These are phyloP conservation scores for Endotrypanum monterogeii DNA, from an alignment of 208 protist genomes.

Conservation along the genomic window DNA sequence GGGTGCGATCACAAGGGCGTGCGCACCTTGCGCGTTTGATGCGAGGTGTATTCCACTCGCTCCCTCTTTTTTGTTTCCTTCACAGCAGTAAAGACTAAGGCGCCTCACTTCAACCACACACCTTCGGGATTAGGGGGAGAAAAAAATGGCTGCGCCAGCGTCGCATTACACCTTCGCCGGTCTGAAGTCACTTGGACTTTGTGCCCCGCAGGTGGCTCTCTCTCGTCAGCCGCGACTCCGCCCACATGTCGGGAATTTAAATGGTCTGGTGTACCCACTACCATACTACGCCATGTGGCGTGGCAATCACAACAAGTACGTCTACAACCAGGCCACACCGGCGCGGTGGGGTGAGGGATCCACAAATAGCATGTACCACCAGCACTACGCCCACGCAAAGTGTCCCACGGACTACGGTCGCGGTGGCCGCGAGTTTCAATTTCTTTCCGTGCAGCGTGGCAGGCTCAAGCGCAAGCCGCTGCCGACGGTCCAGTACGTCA, in stretches of 20 bases:
- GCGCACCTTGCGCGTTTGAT: background rate
- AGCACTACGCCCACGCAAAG: constrained; percentile 91
- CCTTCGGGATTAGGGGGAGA: no score
- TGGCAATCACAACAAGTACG: constrained; percentile 89
- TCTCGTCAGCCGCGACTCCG: constrained; percentile 83
- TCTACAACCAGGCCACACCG: constrained; percentile 79
- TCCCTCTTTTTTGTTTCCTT: background rate
- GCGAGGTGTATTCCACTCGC: background rate
- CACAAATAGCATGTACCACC: constrained; percentile 81
- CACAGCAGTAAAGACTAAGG: no score
- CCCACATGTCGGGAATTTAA: constrained; percentile 62
- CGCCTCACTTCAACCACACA: no score
- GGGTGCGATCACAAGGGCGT: background rate
- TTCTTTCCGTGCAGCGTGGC: constrained; percentile 67
- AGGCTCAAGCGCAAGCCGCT: constrained; percentile 83
- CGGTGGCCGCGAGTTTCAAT: constrained; percentile 84
- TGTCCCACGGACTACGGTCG: constrained; percentile 90
- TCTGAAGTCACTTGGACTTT: constrained; percentile 63
- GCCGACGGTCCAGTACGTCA: constrained; percentile 85
- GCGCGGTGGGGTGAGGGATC: constrained; percentile 83
- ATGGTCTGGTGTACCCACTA: constrained; percentile 82
- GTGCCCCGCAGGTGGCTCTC: constrained; percentile 68
- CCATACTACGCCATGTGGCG: constrained; percentile 92
- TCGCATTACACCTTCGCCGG: constrained; percentile 73
- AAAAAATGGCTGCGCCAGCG: constrained; percentile 52